Percentiles rank a stretch among this genome's conserved stretches.
phyloP scores from a whole-genome alignment of 2,329 filamentous ascomycete genomes.

The Colletotrichum tanaceti region DNA sequence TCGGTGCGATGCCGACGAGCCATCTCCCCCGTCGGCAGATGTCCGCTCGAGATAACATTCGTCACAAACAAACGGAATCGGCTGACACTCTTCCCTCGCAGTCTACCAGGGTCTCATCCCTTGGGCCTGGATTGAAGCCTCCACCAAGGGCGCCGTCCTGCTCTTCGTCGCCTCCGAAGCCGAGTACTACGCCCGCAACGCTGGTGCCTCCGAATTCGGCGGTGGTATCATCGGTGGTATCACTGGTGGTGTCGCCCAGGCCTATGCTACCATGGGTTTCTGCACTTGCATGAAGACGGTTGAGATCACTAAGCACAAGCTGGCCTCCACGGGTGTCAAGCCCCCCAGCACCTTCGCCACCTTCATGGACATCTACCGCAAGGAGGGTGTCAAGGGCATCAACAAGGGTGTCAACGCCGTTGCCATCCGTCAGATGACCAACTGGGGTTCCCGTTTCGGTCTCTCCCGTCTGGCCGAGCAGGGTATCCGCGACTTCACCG shows the following conservation, averaged over 20 bases:
- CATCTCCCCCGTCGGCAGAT: not conserved
- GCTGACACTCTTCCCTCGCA: conserved; percentile 56
- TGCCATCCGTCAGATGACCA: conserved; percentile 98
- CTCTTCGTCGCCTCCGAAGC: conserved; percentile 99
- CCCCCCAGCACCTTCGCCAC: conserved; percentile 92
- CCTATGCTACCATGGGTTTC: conserved; percentile 99
- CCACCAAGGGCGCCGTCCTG: conserved; percentile 98
- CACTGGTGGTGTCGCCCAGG: conserved; percentile 93
- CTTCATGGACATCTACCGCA: conserved; percentile 96
- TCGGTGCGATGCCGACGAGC: not conserved
- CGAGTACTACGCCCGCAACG: conserved; percentile 89
- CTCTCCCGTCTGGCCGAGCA: conserved; percentile 91
- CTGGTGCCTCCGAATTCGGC: conserved; percentile 87
- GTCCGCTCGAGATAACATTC: not conserved
- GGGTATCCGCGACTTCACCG: conserved; percentile 81
- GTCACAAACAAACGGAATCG: conserved; percentile 7
- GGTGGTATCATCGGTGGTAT: conserved; percentile 92
- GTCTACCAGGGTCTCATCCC: conserved; percentile 99
- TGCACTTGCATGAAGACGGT: conserved; percentile 99
- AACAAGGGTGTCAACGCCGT: conserved; percentile 99
- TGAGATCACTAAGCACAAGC: conserved; percentile 98
- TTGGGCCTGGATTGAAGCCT: conserved; percentile 99
- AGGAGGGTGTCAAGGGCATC: conserved; percentile 93
- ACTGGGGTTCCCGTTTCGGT: conserved; percentile 98
- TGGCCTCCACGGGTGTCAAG: conserved; percentile 83